Conservation (phyloP, 495 filamentous ascomycete genomes). For the Xylaria curta region DNA sequence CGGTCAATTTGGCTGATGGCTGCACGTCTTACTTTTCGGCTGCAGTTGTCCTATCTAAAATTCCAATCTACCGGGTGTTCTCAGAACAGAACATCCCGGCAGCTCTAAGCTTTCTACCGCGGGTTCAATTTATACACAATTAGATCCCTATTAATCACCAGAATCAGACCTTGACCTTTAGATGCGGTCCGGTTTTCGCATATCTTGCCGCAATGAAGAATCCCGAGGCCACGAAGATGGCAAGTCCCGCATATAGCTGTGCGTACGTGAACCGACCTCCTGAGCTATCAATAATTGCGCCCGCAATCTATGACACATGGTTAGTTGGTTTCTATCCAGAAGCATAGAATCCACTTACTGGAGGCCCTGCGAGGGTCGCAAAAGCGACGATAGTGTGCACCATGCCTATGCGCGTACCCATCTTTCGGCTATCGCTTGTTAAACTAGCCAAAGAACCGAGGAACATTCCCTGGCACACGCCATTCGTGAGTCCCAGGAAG, state of each 20-base stretch:
- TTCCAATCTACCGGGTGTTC: no score
- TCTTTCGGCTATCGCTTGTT: conserved; percentile 47
- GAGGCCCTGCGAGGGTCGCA: not conserved
- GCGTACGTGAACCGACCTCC: conserved; percentile 46
- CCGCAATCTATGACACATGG: conserved; percentile 45
- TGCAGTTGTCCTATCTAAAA: no score
- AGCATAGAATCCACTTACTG: conserved; percentile 34
- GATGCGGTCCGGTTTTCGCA: not conserved
- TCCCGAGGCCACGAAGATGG: conserved; percentile 39
- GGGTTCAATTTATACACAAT: not conserved
- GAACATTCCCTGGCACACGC: conserved; percentile 48
- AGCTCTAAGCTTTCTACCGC: not conserved
- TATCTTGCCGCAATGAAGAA: conserved; percentile 18
- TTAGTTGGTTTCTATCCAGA: not conserved
- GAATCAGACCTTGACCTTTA: not conserved
- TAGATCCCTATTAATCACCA: not conserved
- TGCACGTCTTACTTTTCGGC: no score
- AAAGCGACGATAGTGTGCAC: conserved; percentile 1
- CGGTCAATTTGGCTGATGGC: no score
- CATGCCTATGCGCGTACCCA: conserved; percentile 40
- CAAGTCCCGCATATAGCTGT: conserved; percentile 50
- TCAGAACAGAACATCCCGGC: no score
- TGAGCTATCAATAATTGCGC: conserved; percentile 50
- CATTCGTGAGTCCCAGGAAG: conserved; percentile 49
- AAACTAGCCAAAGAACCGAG: conserved; percentile 47